Percentiles rank a stretch among this genome's conserved stretches.
These are phyloP conservation scores for Bipolaris victoriae DNA, from an alignment of 2,329 filamentous ascomycete genomes.

Conservation along the genomic window DNA sequence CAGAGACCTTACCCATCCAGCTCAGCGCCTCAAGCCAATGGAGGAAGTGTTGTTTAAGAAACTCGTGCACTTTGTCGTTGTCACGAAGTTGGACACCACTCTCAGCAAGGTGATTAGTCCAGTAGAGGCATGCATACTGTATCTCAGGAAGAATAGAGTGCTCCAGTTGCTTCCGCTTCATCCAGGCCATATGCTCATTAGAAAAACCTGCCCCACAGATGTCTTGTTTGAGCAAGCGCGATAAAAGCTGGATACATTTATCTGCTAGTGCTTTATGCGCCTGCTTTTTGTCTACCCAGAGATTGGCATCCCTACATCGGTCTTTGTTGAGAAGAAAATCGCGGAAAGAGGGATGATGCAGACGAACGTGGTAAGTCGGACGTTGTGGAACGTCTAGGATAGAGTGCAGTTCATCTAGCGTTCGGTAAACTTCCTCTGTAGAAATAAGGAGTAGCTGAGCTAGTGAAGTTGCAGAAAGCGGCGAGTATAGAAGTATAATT, in stretches of 20 bases:
- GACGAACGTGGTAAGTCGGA: background rate
- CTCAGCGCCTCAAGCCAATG: background rate
- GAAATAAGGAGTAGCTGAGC: background rate
- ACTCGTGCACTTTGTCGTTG: background rate
- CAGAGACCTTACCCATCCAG: background rate
- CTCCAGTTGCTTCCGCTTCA: background rate
- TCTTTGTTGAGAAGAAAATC: slow-evolving; percentile 34
- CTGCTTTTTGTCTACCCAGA: slow-evolving; percentile 17
- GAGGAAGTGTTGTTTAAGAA: background rate
- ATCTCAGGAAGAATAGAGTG: background rate
- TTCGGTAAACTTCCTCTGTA: background rate
- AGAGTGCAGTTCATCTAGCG: slow-evolving; percentile 1
- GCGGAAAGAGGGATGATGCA: slow-evolving; percentile 31
- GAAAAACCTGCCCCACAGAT: too few species aligned
- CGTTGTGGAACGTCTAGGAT: slow-evolving; percentile 1
- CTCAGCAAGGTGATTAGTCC: too few species aligned
- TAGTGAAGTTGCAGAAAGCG: slow-evolving; percentile 4
- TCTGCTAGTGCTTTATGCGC: background rate
- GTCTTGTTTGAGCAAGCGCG: too few species aligned
- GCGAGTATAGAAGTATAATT: slow-evolving; percentile 16
- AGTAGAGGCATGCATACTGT: too few species aligned
- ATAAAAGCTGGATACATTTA: too few species aligned
- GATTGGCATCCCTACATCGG: slow-evolving; percentile 24
- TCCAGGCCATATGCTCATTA: background rate
- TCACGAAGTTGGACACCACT: background rate